Evolutionary conservation across 352 stramenopile genomes (phyloP), one percentile per base, ranked within the genome.

Genomic region (Phytophthora lateralis): DNA sequence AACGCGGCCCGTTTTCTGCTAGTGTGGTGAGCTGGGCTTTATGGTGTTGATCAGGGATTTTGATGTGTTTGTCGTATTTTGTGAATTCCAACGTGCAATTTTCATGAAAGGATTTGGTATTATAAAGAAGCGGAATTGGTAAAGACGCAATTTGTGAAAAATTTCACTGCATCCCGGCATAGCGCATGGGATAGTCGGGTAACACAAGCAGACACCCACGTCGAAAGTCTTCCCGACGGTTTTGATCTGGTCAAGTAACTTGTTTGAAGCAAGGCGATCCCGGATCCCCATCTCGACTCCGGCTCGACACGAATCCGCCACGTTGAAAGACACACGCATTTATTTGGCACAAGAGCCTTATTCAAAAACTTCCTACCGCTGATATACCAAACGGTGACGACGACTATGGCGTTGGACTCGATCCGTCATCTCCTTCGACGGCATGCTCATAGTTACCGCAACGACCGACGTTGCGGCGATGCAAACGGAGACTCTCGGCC

Each of bases 381-480:
- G 30, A 57, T 57, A 30, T 27, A 27, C 17, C 35, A 21, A 8
- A 44, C 38, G 30, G 44, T 46, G 50, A 51, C 44, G 30, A 49
- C 34, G 21, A 45, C 7, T 24, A 30, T 37, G 49, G 15, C 32
- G 26, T 30, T 44, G n/a, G 18, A 17, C 20, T 41, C 14, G 37
- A 43, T 32, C 49, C 30, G 52, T 55, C 59, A 34, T 59, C 37
- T 56, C 43, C 50, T 42, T 51, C 42, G 21, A 65, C 44, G 30
- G 57, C 55, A 37, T 71, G 63, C 56, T 71, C 57, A 71, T 68
- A 68, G 46, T 67, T 52, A 6, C 45, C 51, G 18, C 54, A 55
- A 62, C 34, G 17, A 50, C 20, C 29, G 47, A 63, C 14, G 21
- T 55, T 59, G 46, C 55, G 26, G 55, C 39, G 60, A 59, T 64